A percentile compares a stretch with the other conserved stretches of the same genome.
These are phyloP conservation scores for Teratosphaeria pseudoeucalypti DNA, from an alignment of 2,329 filamentous ascomycete species.

Conservation along the genomic window DNA sequence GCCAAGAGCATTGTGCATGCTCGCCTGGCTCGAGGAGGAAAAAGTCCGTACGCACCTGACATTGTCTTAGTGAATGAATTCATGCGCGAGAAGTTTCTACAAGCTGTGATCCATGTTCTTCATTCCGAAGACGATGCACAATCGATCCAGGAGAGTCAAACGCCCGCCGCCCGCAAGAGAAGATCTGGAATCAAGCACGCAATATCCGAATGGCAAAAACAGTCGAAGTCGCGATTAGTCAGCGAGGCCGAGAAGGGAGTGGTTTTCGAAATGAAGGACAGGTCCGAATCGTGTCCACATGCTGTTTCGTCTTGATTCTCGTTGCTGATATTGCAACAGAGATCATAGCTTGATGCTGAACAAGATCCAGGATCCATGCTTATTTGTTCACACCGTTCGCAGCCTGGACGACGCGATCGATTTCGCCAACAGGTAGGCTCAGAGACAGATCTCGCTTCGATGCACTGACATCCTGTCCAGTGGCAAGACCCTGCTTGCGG, in stretches of 20 bases:
- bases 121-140: not conserved
- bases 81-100: constrained; percentile 44
- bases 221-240: not conserved
- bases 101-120: constrained; percentile 30
- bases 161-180: not conserved
- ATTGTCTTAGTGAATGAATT: constrained; percentile 56
- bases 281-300: not conserved
- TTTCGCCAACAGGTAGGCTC: constrained; percentile 17
- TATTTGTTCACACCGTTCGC: constrained; percentile 38
- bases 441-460: not conserved
- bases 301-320: not conserved
- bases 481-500: constrained; percentile 31
- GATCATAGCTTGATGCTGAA: not conserved
- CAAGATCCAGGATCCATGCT: constrained; percentile 34
- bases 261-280: not conserved
- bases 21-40: constrained; percentile 45
- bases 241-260: not conserved
- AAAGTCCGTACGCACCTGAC: constrained; percentile 52
- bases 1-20: constrained; percentile 45
- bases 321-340: not conserved
- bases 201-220: not conserved
- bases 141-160: not conserved
- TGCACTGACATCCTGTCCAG: constrained; percentile 6
- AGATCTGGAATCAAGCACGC: not conserved
- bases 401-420: constrained; percentile 48